phyloP scores from a whole-genome alignment of 208 protist genomes.

The Herpetomonas samuelpessoai region DNA sequence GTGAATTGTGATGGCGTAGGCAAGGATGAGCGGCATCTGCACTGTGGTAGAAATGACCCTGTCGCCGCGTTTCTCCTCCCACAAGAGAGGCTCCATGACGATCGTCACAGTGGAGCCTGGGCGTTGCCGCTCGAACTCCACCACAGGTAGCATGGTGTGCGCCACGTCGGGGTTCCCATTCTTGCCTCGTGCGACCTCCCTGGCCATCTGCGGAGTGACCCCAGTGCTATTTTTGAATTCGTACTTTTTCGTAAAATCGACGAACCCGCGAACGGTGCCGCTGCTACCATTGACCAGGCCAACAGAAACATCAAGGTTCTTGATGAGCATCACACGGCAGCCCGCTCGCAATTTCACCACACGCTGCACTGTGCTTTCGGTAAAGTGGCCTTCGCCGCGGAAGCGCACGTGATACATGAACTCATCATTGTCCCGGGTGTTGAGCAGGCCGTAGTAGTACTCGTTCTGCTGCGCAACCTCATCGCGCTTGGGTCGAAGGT shows the following conservation, averaged over 20 bases:
- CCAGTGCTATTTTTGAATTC: slow-evolving; percentile 28
- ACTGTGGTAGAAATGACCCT: slow-evolving; percentile 35
- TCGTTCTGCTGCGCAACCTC: slow-evolving; percentile 71
- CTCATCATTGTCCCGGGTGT: slow-evolving; percentile 45
- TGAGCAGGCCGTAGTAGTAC: slow-evolving; percentile 49
- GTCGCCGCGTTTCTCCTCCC: slow-evolving; percentile 60
- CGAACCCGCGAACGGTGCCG: slow-evolving; percentile 69
- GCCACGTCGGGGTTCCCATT: slow-evolving; percentile 4
- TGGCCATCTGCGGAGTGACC: slow-evolving; percentile 16
- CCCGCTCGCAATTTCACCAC: slow-evolving; percentile 60
- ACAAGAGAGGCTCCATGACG: slow-evolving; percentile 76
- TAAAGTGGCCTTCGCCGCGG: slow-evolving; percentile 39
- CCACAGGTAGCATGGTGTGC: slow-evolving; percentile 63
- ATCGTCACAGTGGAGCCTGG: slow-evolving; percentile 19
- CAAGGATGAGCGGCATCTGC: slow-evolving; percentile 93
- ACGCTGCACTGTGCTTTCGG: slow-evolving; percentile 24
- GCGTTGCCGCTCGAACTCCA: slow-evolving; percentile 40
- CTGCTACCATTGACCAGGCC: slow-evolving; percentile 84
- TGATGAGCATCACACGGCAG: slow-evolving; percentile 87
- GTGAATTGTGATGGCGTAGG: slow-evolving; percentile 96
- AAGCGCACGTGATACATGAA: neutral
- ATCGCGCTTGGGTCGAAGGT: slow-evolving; percentile 47
- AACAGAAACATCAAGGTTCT: slow-evolving; percentile 59
- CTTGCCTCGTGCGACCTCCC: slow-evolving; percentile 22
- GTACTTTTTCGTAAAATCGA: slow-evolving; percentile 33